These are phyloP conservation scores for Verticillium zaregamsianum DNA, from an alignment of 2,329 filamentous ascomycete genomes.

Conservation along the genomic window DNA sequence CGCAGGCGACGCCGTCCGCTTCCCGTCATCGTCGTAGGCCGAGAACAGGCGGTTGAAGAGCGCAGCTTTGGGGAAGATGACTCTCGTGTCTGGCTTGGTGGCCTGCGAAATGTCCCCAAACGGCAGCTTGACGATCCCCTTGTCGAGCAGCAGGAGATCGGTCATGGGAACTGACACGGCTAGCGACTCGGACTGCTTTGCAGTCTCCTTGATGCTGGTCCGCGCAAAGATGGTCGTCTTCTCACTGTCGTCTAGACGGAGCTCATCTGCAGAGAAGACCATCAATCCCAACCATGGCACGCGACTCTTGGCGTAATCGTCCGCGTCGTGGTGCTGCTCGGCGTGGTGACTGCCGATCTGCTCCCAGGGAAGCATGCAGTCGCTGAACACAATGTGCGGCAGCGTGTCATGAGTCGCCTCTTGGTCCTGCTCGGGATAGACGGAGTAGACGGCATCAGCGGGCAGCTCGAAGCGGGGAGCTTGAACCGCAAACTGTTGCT, in stretches of 20 bases:
- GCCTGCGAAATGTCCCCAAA: not conserved
- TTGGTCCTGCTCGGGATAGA: constrained; percentile 35
- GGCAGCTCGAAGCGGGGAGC: constrained; percentile 30
- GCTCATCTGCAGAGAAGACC: constrained; percentile 26
- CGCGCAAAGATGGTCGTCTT: not conserved
- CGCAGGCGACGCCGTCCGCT: not conserved
- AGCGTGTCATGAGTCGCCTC: constrained; percentile 25
- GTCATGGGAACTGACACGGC: not conserved
- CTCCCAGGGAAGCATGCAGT: constrained; percentile 41
- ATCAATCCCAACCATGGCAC: constrained; percentile 37
- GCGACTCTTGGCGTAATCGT: constrained; percentile 12
- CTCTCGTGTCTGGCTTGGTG: constrained; percentile 8
- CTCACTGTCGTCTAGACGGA: constrained; percentile 16
- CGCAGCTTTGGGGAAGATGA: constrained; percentile 22
- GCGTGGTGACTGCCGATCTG: constrained; percentile 16
- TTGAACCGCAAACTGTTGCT: constrained; percentile 28
- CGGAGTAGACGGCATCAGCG: constrained; percentile 25
- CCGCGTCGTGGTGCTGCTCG: not conserved
- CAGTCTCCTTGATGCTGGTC: not conserved
- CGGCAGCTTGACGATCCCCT: not conserved
- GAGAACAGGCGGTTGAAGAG: constrained; percentile 23
- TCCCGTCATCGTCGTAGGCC: not conserved
- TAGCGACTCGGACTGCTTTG: not conserved
- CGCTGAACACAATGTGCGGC: constrained; percentile 39
- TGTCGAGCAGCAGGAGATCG: not conserved